Conservation (phyloP, 164 flowering plant genomes). For the Sedum album region DNA sequence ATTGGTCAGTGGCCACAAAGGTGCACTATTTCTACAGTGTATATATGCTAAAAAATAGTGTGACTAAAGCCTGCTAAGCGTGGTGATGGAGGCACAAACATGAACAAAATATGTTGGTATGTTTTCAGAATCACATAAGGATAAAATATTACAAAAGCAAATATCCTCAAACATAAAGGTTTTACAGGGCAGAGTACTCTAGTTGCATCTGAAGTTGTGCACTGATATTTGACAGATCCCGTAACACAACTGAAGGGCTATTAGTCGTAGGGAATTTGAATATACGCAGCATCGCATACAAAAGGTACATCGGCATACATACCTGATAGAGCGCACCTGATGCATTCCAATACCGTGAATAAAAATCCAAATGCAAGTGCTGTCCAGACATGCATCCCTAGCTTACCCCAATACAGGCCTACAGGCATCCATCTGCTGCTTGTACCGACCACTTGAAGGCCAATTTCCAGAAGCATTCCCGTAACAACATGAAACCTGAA, state of each 20-base stretch:
- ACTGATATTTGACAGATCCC: not conserved
- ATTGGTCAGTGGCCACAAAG: not conserved
- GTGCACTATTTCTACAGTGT: not conserved
- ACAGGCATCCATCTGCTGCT: constrained; percentile 71
- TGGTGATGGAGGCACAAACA: no score
- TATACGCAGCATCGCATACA: constrained; percentile 75
- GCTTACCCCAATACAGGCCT: constrained; percentile 62
- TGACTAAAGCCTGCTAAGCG: constrained; percentile 2
- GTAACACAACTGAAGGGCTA: not conserved
- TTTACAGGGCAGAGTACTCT: not conserved
- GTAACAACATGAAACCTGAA: constrained; percentile 81
- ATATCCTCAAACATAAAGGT: not conserved
- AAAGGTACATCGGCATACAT: constrained; percentile 92
- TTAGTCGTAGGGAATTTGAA: constrained; percentile 77
- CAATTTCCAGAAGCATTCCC: constrained; percentile 79
- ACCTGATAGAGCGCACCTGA: constrained; percentile 67
- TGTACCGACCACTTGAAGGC: constrained; percentile 57
- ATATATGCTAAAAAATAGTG: not conserved
- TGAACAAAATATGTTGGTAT: not conserved
- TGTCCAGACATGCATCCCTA: constrained; percentile 82
- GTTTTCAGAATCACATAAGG: not conserved
- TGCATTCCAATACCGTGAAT: constrained; percentile 72
- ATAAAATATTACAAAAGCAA: not conserved
- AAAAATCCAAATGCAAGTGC: constrained; percentile 53
- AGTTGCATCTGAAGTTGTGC: not conserved